phyloP scores from a whole-genome alignment of 2,329 filamentous ascomycete species.

The Sclerotinia borealis region DNA sequence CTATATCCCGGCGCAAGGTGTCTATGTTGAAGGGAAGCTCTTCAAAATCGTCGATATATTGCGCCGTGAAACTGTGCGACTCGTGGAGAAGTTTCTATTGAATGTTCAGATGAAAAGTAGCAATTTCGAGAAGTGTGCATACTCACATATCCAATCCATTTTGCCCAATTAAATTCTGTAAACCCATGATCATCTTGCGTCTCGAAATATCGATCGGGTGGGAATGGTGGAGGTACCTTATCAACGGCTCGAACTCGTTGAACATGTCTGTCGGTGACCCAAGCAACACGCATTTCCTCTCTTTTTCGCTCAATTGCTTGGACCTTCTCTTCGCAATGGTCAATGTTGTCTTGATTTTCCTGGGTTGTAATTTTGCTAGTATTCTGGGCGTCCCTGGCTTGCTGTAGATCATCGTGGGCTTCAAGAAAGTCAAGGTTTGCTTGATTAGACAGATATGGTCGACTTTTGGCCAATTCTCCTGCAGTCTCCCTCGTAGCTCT shows the following conservation, averaged over 20 bases:
- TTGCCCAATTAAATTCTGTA: slow-evolving; percentile 30
- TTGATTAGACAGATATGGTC: slow-evolving; percentile 32
- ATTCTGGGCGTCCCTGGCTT: slow-evolving; percentile 5
- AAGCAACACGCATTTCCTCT: slow-evolving; percentile 33
- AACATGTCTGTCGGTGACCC: slow-evolving; percentile 35
- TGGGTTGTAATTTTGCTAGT: slow-evolving; percentile 14
- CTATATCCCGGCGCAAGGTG: slow-evolving; percentile 30
- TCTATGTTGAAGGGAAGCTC: slow-evolving; percentile 24
- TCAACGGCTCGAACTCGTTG: slow-evolving; percentile 31
- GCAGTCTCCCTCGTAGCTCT: slow-evolving; percentile 20
- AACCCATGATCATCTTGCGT: slow-evolving; percentile 22
- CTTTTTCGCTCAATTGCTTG: slow-evolving; percentile 26
- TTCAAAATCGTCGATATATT: slow-evolving; percentile 33
- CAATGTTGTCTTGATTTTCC: slow-evolving; percentile 12
- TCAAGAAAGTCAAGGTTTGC: slow-evolving; percentile 35
- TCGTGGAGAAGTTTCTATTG: slow-evolving; percentile 29
- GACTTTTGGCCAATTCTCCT: slow-evolving; percentile 20
- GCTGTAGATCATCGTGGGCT: slow-evolving; percentile 26
- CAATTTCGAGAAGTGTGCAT: not conserved
- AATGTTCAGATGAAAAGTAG: slow-evolving; percentile 4
- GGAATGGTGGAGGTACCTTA: slow-evolving; percentile 17
- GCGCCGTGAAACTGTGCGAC: slow-evolving; percentile 33
- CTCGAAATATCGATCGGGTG: slow-evolving; percentile 26
- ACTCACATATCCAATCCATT: slow-evolving; percentile 29
- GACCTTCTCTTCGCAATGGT: slow-evolving; percentile 21